Evolutionary conservation across 2,329 filamentous ascomycete genomes (phyloP), one percentile per base, ranked within the genome.

Genomic region (Myriosclerotinia duriaeana): DNA sequence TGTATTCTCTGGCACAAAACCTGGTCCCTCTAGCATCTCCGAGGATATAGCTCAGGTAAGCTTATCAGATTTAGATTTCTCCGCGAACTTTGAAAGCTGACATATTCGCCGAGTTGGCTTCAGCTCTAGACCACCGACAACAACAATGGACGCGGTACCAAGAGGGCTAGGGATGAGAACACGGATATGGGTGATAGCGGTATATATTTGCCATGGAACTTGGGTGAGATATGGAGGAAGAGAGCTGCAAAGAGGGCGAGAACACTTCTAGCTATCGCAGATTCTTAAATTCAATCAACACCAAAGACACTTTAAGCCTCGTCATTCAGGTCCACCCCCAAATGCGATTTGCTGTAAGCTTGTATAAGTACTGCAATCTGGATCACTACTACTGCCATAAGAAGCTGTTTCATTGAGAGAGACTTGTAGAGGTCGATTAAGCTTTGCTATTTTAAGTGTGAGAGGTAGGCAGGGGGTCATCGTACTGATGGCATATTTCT

Each of bases 201-300:
- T 46, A 17, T 48, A 1, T 17, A 15, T 11, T 11, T 59, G 3
- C 17, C 17, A 6, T 11, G 6, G 9, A 48, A 22, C 0, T 7
- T 46, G 2, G 34, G 11, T 12, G n/a, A 59, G 11, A 15, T 15
- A n/a, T 17, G 11, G 7, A 48, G 12, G 11, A 48, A 36, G 5
- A 36, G 56, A 17, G 26, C 22, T 1, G 5, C 22, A 20, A 58
- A 26, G 17, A 58, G 40, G 4, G 5, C 5, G 2, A 36, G 15
- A 6, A 14, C 3, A 22, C 6, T 17, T 0, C 6, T 6, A 2
- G 7, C 30, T 1, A 5, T 22, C 3, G 11, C 17, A 3, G 42
- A 9, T n/a, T 9, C 17, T 7, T 3, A 3, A 5, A 1, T 3
- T 22, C 2, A 22, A 5, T 34, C 26, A 34, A 34, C 30, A 7